A percentile compares a stretch with the other conserved stretches of the same genome.
Evolutionary conservation across 306 rosid species (phyloP).

Genomic region (Quercus mongolica): DNA sequence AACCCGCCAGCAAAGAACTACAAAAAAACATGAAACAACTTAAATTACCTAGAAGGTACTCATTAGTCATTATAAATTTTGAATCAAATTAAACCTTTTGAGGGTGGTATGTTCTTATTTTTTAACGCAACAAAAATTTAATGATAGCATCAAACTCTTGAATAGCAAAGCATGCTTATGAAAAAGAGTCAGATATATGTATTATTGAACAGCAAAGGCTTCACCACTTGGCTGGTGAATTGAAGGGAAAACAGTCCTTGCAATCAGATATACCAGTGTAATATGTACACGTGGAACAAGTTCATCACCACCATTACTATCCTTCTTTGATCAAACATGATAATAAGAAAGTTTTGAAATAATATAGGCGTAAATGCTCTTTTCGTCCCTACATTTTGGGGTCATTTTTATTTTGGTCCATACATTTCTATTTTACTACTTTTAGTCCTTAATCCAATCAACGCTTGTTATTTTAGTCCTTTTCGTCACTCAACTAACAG

Average conservation of each 20-base stretch:
- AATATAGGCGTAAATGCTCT: no score
- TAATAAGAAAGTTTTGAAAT: no score
- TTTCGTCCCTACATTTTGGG: no score
- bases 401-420: no score
- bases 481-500: no score
- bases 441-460: no score
- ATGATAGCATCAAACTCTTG: background rate
- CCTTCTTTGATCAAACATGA: no score
- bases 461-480: no score
- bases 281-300: no score
- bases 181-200: background rate
- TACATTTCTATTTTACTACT: no score
- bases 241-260: slow-evolving; percentile 72
- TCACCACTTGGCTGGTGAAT: slow-evolving; percentile 88
- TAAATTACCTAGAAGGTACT: background rate
- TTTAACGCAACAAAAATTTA: background rate
- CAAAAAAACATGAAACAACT: slow-evolving; percentile 23
- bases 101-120: background rate
- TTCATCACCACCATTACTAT: no score
- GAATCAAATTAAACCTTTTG: background rate
- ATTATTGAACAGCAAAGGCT: slow-evolving; percentile 38
- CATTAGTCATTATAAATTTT: background rate
- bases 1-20: slow-evolving; percentile 68
- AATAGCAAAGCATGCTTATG: background rate
- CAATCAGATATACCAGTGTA: slow-evolving; percentile 7